Percentiles rank a stretch among this genome's conserved stretches.
These are phyloP conservation scores for Podaxis mareebaensis DNA, from an alignment of 768 basidiomycete genomes.

Conservation along the genomic window DNA sequence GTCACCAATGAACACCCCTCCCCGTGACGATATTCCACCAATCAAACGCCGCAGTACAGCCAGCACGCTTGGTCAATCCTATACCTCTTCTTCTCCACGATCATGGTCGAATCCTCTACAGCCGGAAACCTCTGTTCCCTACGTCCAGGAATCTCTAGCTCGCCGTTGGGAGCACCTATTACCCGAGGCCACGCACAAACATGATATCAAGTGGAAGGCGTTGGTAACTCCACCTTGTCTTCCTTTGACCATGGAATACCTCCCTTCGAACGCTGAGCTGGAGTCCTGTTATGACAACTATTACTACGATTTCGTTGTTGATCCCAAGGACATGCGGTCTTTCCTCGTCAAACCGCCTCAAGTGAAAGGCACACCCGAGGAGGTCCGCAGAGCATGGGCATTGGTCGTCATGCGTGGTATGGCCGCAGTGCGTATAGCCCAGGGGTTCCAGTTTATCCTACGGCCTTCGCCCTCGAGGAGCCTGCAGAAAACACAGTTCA, in stretches of 20 bases:
- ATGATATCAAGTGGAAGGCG: conserved; percentile 91
- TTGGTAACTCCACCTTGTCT: conserved; percentile 85
- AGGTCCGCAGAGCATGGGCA: conserved; percentile 70
- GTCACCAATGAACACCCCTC: conserved; percentile 70
- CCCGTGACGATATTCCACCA: conserved; percentile 61
- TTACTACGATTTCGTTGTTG: conserved; percentile 87
- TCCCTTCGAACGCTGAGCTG: conserved; percentile 75
- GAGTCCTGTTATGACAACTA: conserved; percentile 78
- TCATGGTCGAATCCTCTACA: conserved; percentile 67
- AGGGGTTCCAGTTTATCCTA: conserved; percentile 93
- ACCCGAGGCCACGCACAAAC: conserved; percentile 69
- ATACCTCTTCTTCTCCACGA: conserved; percentile 50
- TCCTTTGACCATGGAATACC: conserved; percentile 88
- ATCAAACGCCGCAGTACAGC: conserved; percentile 56
- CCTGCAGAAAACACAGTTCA: conserved; percentile 24
- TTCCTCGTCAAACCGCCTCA: conserved; percentile 77
- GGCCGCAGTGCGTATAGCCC: conserved; percentile 87
- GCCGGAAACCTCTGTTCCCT: conserved; percentile 55
- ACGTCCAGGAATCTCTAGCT: conserved; percentile 73
- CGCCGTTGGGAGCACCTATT: conserved; percentile 89
- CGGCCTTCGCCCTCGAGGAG: conserved; percentile 37
- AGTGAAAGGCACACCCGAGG: conserved; percentile 49
- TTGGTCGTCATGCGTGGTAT: conserved; percentile 87
- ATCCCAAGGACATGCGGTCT: conserved; percentile 81
- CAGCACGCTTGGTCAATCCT: conserved; percentile 36